phyloP scores from a whole-genome alignment of 441 rosid species.

The Flueggea neowawraea region DNA sequence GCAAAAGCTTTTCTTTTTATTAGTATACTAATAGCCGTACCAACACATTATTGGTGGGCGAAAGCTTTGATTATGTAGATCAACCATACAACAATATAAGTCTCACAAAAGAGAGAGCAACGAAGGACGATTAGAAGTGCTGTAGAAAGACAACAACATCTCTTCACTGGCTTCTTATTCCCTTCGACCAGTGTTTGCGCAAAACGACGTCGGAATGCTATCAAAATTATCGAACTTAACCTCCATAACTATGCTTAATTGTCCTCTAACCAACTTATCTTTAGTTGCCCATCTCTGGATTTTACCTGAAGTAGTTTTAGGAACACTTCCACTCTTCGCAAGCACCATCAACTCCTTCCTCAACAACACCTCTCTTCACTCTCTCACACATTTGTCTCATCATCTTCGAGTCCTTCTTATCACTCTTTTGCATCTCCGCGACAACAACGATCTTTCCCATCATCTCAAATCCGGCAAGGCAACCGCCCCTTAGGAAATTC shows the following conservation, averaged over 20 bases:
- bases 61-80: neutral
- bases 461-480: conserved; percentile 41
- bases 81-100: neutral
- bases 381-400: conserved; percentile 34
- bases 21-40: too few species aligned
- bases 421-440: conserved; percentile 45
- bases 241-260: conserved; percentile 32
- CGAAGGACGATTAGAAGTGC: conserved; percentile 11
- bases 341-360: conserved; percentile 42
- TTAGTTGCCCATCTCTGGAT: conserved; percentile 54
- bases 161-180: conserved; percentile 12
- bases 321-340: conserved; percentile 36
- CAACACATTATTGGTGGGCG: too few species aligned
- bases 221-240: conserved; percentile 19
- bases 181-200: neutral
- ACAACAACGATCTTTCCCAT: conserved; percentile 29
- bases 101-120: conserved; percentile 23
- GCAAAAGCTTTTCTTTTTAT: too few species aligned
- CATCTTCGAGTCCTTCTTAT: conserved; percentile 10
- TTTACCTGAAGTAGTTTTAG: conserved; percentile 68
- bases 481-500: conserved; percentile 44
- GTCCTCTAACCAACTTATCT: conserved; percentile 26
- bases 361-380: conserved; percentile 28
- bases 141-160: neutral
- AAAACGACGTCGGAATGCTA: too few species aligned